Percentiles rank a stretch among this genome's conserved stretches.
Conservation (phyloP, 495 filamentous ascomycete species). For the Rhizodiscina lignyota region DNA sequence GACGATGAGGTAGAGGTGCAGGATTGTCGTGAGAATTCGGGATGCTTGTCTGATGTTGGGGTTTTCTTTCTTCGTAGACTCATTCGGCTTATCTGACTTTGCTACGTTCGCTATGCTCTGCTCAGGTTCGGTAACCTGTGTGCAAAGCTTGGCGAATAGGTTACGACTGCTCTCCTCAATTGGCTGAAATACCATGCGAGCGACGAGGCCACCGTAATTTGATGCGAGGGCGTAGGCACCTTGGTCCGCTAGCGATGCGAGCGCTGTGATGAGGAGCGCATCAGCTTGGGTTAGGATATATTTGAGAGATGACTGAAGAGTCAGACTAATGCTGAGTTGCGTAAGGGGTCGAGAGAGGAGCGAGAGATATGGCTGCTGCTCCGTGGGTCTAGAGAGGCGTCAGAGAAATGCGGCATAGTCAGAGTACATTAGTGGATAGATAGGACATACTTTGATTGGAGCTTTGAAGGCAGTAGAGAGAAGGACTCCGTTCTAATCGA, state of each 20-base stretch:
- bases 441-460: conserved; percentile 29
- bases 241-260: conserved; percentile 63
- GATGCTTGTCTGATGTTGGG: conserved; percentile 21
- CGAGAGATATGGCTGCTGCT: conserved; percentile 39
- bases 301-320: conserved; percentile 76
- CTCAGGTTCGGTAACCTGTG: conserved; percentile 9
- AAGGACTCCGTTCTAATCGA: conserved; percentile 11
- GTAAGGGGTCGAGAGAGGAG: conserved; percentile 52
- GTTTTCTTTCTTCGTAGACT: conserved; percentile 5
- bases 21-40: conserved; percentile 30
- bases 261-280: conserved; percentile 61
- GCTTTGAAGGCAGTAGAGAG: conserved; percentile 25
- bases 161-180: conserved; percentile 82
- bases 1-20: conserved; percentile 49
- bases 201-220: conserved; percentile 85
- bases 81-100: conserved; percentile 14
- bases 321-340: conserved; percentile 55
- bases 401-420: conserved; percentile 3
- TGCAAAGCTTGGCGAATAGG: conserved; percentile 59
- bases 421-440: background rate
- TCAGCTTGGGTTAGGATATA: conserved; percentile 90
- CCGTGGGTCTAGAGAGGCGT: conserved; percentile 12
- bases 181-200: conserved; percentile 83
- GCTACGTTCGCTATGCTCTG: conserved; percentile 2
- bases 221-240: conserved; percentile 87